Percentiles rank a stretch among this genome's conserved stretches.
Conservation (phyloP, 2,329 filamentous ascomycete genomes). For the Fusarium verticillioides region DNA sequence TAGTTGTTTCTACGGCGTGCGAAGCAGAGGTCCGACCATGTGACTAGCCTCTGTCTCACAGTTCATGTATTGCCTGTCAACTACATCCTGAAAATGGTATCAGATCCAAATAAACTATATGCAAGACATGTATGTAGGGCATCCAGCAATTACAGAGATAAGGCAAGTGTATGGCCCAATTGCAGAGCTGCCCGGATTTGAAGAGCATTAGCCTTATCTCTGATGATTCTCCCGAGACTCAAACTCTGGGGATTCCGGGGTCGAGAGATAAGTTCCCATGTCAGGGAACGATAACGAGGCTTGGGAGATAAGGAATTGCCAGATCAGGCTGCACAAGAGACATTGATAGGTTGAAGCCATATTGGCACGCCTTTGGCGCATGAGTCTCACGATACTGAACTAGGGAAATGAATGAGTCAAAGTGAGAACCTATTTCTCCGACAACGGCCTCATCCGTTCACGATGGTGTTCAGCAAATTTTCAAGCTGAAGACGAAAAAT, state of each 20-base stretch:
- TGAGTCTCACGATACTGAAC: background rate
- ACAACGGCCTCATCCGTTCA: constrained; percentile 20
- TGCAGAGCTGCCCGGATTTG: constrained; percentile 34
- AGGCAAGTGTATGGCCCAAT: constrained; percentile 25
- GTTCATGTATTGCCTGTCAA: background rate
- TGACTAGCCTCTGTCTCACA: background rate
- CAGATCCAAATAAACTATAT: constrained; percentile 24
- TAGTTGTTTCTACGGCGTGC: background rate
- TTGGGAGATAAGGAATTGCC: constrained; percentile 30
- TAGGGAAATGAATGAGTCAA: constrained; percentile 1
- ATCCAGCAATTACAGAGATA: constrained; percentile 19
- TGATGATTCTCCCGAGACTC: constrained; percentile 17
- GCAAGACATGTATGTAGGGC: constrained; percentile 21
- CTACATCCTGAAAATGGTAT: background rate
- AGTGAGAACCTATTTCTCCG: constrained; percentile 7
- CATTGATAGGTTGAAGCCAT: constrained; percentile 1
- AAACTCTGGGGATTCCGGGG: constrained; percentile 34
- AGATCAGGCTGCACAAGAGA: constrained; percentile 2
- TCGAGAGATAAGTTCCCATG: constrained; percentile 31
- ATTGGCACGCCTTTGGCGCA: background rate
- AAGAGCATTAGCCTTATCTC: constrained; percentile 30
- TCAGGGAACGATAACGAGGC: constrained; percentile 12
- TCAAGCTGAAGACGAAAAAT: background rate
- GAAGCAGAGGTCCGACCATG: constrained; percentile 1
- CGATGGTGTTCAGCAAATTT: constrained; percentile 21